Evolutionary conservation across 169 alveolate genomes (phyloP), one percentile per base, ranked within the genome.

Genomic region (Plasmodium blacklocki): DNA sequence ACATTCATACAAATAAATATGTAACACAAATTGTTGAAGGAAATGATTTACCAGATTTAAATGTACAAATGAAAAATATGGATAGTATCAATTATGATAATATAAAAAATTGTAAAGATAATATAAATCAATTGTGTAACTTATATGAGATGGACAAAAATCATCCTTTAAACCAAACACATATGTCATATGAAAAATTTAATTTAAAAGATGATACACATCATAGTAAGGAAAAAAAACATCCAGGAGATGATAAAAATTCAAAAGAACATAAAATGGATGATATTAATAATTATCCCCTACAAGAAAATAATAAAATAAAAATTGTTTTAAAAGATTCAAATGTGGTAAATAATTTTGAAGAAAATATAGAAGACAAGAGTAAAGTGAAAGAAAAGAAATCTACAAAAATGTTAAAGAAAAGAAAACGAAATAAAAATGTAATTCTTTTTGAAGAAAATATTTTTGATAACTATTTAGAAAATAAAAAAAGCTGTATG

Each of bases 401-500:
- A 18, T 39, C 29, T 15, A 7, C 26, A 23, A 26, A 75, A 75
- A 56, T 29, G 32, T 1, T 43, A 45, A 6, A 75, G 23, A 47
- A 63, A 19, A 7, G 47, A 32, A 19, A 74, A 62, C 11, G 23
- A 76, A 64, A 64, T 18, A 47, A 66, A 29, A 32, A 66, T 18
- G 23, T 58, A 12, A 64, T 78, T 29, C 67, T 39, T 66, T 64
- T 78, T 78, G 63, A 63, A 15, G 89, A 78, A 11, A 54, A 78
- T 29, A 23, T 78, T 32, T 78, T 78, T 63, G 78, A 66, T 9
- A 78, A n/a, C 12, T 78, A 78, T 32, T 32, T 78, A 59, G 67
- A 78, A 9, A 71, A 60, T 12, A 78, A 66, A 32, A 50, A 71
- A 26, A 78, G 89, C 26, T 64, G 71, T 60, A 58, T 78, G 78